Evolutionary conservation across 495 filamentous ascomycete genomes (phyloP).

Genomic region (Penicillium bialowiezense): DNA sequence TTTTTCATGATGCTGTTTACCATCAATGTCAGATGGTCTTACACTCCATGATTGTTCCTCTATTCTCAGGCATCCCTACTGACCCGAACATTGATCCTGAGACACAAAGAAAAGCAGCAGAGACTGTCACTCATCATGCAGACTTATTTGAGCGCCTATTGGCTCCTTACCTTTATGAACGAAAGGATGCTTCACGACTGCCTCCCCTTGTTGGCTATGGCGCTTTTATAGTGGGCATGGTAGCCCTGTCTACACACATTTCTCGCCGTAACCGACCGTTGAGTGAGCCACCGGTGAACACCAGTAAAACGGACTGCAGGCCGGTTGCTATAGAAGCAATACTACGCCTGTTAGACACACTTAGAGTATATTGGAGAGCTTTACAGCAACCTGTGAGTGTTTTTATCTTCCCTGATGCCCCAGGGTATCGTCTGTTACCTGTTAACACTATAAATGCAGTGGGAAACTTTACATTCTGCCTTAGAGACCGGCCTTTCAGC

Average conservation of each 20-base stretch:
- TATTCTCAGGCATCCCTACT: not conserved
- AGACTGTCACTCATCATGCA: not conserved
- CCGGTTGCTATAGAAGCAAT: not conserved
- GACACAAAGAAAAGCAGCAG: not conserved
- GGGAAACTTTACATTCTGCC: not conserved
- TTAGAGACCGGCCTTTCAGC: not conserved
- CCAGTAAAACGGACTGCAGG: not conserved
- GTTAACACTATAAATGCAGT: not conserved
- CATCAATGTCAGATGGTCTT: conserved; percentile 2
- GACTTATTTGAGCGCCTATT: not conserved
- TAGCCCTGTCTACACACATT: not conserved
- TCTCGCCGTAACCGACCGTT: not conserved
- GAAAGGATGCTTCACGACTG: not conserved
- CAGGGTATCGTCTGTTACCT: too few species aligned
- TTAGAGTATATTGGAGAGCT: not conserved
- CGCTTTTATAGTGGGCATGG: not conserved
- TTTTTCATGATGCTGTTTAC: not conserved
- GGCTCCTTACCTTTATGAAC: not conserved
- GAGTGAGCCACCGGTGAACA: not conserved
- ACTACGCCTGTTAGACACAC: not conserved
- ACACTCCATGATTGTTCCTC: conserved; percentile 2
- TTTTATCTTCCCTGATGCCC: not conserved
- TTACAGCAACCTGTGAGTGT: not conserved
- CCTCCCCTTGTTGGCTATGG: conserved; percentile 3
- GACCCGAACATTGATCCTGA: not conserved